Conservation (phyloP, 805 yeast genomes). For the Kodamaea kaohsiungensis region DNA sequence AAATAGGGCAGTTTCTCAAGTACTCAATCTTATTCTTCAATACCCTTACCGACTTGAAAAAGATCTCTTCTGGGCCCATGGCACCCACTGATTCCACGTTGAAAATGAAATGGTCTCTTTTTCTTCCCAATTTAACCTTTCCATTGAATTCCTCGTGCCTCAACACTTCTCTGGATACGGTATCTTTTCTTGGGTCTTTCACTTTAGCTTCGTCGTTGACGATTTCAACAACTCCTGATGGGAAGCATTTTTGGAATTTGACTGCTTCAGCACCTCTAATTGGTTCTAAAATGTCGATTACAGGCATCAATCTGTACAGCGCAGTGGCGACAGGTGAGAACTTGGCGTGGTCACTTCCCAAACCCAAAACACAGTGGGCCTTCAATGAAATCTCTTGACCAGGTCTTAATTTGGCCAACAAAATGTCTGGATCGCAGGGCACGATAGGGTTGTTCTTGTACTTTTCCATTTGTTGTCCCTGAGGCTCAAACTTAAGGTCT, state of each 20-base stretch:
- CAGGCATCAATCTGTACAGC: constrained; percentile 89
- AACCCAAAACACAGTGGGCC: constrained; percentile 88
- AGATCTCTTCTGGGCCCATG: constrained; percentile 95
- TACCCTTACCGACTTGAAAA: constrained; percentile 84
- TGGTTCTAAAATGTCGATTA: constrained; percentile 71
- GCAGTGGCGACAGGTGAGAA: constrained; percentile 98
- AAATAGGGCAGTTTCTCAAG: constrained; percentile 75
- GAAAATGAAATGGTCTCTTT: constrained; percentile 89
- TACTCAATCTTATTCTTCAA: constrained; percentile 83
- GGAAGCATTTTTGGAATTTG: constrained; percentile 86
- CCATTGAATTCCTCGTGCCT: constrained; percentile 90
- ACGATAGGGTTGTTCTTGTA: constrained; percentile 68
- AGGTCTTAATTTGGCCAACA: constrained; percentile 90
- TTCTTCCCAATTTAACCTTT: constrained; percentile 87
- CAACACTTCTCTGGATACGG: constrained; percentile 94
- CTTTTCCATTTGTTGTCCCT: constrained; percentile 76
- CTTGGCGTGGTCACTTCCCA: constrained; percentile 95
- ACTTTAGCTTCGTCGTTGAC: constrained; percentile 74
- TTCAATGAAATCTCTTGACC: constrained; percentile 93
- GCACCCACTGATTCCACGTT: constrained; percentile 96
- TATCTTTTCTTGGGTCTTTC: constrained; percentile 88
- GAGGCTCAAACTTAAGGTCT: constrained; percentile 88
- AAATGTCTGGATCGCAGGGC: constrained; percentile 84
- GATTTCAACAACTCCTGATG: constrained; percentile 87
- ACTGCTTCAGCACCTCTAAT: constrained; percentile 75